Base-by-base conservation (phyloP, 2,329 filamentous ascomycete genomes). In the Leptographium wingfieldii region DNA sequence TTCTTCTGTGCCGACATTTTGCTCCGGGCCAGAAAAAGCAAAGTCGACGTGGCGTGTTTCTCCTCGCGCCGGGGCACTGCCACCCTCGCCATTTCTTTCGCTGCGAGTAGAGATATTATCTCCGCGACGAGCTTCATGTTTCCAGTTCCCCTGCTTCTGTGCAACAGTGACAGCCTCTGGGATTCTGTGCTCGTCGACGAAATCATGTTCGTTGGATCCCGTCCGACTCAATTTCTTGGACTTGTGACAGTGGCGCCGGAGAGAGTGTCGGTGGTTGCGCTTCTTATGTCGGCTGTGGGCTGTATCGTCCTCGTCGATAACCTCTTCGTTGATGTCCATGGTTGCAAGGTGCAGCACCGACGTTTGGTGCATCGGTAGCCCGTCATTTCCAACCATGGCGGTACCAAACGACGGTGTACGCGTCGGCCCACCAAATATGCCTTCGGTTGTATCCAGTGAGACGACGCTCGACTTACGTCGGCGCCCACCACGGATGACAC, bases 381-480 rank as follows among this genome's bases (percentile, higher is more conserved):
- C 74, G 3, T 78, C 76, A 5, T 66, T 61, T 16, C 63, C 61
- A 9, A 67, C 67, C 38, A 69, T 71, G 9, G 67, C 69, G 3
- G 72, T 73, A 27, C 72, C 73, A 51, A 76, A 72, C 1, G 78
- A 80, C 0, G 75, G 71, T 6, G 73, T 72, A 4, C 73, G 72
- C 12, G 69, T 73, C 7, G 65, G 64, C 22, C 63, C 66, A 9
- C 63, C 66, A 33, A 62, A 54, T 3, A 58, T 22, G n/a, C 56
- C 60, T 3, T 72, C 69, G 19, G 68, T 66, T 2, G 78, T 82
- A 16, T 89, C 86, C 62, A 82, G 81, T 25, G 67, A 69, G 4
- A 80, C 84, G 33, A 82, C 85, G 67, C 81, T 85, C 52, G 77
- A 77, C 67, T 82, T 87, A 2, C 84, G 87, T 71, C 86, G 38